Evolutionary conservation across 345 rosid species (phyloP), one percentile per base, ranked within the genome.

Genomic region (Microthlaspi erraticum): DNA sequence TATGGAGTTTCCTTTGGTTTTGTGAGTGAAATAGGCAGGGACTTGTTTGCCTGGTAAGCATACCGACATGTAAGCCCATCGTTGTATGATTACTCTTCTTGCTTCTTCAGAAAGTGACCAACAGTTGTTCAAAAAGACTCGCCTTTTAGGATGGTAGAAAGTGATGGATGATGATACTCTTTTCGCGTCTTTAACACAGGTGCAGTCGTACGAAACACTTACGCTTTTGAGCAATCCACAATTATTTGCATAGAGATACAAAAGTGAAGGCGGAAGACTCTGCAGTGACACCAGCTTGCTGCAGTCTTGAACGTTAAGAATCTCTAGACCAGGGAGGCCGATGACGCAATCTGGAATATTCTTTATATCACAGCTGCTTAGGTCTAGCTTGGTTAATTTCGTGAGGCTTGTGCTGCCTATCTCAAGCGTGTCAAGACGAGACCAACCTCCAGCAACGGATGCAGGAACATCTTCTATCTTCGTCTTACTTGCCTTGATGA

Each of bases 271-370:
- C 17, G 45, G 62, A 19, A 57, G 45, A 57, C 45, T 7, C 10
- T 18, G 62, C 10, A 57, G 45, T 37, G 62, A 37, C 62, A 37
- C 45, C 16, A 57, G 43, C 7, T 56, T 16, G 34, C 26, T 34
- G 26, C 29, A 56, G 9, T 16, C 10, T 2, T 2, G 0, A 29
- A 56, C 4, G 6, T 0, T 6, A 13, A 56, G 43, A 4, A 0
- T 0, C 0, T 0, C 1, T 56, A 56, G 43, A 1, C 0, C 0
- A 10, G 32, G 45, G 32, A 37, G 32, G 3, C 45, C 11, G 6
- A 57, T 37, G 32, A 57, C 6, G 16, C 45, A 37, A 37, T 18
- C 62, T 6, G 32, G 62, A 37, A 57, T 37, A 31, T 9, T 58
- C 32, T 58, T 19, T 58, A 38, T 58, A 38, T 11, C 63, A 37